A percentile compares a stretch with the other conserved stretches of the same genome.
Conservation (phyloP, 441 rosid genomes). For the Jatropha multifida region DNA sequence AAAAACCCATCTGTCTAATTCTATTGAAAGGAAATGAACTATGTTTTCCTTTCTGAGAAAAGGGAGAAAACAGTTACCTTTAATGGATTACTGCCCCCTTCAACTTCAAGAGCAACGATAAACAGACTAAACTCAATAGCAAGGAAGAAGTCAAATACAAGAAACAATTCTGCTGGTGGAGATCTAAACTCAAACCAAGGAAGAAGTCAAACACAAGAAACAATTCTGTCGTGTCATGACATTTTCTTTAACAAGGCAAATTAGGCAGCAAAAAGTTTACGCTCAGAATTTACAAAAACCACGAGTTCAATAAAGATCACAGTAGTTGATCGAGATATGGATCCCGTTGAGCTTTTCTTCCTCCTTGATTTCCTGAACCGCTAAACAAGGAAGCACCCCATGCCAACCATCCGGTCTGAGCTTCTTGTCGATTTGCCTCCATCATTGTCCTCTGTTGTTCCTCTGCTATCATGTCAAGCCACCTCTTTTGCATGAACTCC, state of each 20-base stretch:
- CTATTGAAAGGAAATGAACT: no score
- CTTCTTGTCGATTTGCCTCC: conserved; percentile 37
- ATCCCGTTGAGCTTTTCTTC: conserved; percentile 42
- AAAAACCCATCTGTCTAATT: no score
- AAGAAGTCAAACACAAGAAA: background rate
- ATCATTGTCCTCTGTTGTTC: conserved; percentile 43
- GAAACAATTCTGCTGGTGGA: background rate
- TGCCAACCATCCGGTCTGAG: conserved; percentile 55
- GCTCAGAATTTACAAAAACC: background rate
- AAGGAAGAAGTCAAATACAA: background rate
- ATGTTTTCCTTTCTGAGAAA: no score
- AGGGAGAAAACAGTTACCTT: no score
- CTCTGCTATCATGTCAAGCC: conserved; percentile 50
- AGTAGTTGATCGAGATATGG: conserved; percentile 62
- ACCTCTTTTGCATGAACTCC: conserved; percentile 63
- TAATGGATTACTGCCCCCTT: no score
- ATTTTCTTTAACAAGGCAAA: background rate
- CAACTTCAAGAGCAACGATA: background rate
- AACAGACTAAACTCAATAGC: background rate
- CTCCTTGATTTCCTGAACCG: conserved; percentile 40
- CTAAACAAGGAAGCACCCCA: conserved; percentile 62
- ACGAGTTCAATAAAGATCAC: conserved; percentile 21
- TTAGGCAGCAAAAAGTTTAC: background rate
- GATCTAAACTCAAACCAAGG: background rate
- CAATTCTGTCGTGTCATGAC: background rate